Conservation (phyloP, 164 flowering plant genomes). For the Hamamelis virginiana region DNA sequence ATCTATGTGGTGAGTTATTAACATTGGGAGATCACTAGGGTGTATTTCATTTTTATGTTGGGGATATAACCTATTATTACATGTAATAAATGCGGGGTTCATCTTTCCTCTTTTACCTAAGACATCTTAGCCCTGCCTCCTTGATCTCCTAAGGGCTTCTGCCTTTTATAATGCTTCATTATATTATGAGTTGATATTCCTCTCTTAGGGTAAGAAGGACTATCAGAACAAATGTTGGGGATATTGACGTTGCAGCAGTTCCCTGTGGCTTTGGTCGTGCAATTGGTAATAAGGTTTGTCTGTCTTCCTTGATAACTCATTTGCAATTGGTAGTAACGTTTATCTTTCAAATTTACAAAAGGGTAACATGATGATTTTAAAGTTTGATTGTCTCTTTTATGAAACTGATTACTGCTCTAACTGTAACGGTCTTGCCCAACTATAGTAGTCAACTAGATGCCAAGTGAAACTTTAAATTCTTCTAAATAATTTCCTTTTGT, state of each 20-base stretch:
- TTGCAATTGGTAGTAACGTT: no score
- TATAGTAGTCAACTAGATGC: no score
- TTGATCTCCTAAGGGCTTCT: background rate
- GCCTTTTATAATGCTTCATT: background rate
- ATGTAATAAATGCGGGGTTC: background rate
- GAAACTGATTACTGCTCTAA: no score
- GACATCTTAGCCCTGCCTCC: background rate
- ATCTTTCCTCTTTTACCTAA: background rate
- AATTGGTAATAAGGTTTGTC: slow-evolving; percentile 89
- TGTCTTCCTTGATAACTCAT: slow-evolving; percentile 1
- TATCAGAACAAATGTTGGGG: slow-evolving; percentile 76
- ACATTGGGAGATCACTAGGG: background rate
- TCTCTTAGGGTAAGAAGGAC: slow-evolving; percentile 72
- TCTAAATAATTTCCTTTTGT: no score
- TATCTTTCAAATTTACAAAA: no score
- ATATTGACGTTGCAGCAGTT: slow-evolving; percentile 92
- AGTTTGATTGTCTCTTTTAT: no score
- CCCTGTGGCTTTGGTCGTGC: slow-evolving; percentile 99
- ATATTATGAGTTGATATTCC: slow-evolving; percentile 8
- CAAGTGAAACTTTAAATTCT: no score
- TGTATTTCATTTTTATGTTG: background rate
- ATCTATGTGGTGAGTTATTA: slow-evolving; percentile 67
- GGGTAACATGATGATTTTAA: no score
- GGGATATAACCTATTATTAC: background rate
- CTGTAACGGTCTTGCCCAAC: no score